Evolutionary conservation across 2,329 filamentous ascomycete species (phyloP).

Genomic region (Colletotrichum sp.): DNA sequence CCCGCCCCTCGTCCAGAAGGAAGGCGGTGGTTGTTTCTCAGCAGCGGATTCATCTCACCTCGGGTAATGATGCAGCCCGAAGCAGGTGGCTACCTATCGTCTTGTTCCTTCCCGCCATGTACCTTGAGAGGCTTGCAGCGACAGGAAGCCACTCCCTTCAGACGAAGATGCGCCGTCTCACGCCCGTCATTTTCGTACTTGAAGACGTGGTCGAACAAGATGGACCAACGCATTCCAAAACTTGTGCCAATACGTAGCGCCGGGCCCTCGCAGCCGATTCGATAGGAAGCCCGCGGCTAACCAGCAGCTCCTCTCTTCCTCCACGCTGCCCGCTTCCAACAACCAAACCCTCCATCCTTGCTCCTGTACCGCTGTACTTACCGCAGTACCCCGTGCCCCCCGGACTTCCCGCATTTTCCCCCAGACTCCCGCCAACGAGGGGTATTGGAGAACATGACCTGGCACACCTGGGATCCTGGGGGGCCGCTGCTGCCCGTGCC

Average conservation of each 20-base stretch:
- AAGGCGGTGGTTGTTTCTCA: background rate
- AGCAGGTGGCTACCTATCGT: background rate
- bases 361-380: background rate
- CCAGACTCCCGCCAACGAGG: background rate
- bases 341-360: background rate
- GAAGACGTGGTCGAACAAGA: background rate
- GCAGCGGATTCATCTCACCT: slow-evolving; percentile 6
- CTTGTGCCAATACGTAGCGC: background rate
- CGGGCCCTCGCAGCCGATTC: background rate
- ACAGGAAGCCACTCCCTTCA: background rate
- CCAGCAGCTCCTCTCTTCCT: background rate
- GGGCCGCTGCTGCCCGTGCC: background rate
- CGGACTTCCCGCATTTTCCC: slow-evolving; percentile 15
- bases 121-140: background rate
- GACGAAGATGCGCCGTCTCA: background rate
- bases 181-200: background rate
- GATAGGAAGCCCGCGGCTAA: background rate
- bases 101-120: background rate
- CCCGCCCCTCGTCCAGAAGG: background rate
- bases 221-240: background rate
- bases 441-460: background rate
- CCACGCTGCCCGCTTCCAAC: background rate
- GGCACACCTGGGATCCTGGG: background rate
- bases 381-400: background rate
- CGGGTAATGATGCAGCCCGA: background rate